phyloP scores from a whole-genome alignment of 768 basidiomycete genomes.

The Sporobolomyces phaffii region DNA sequence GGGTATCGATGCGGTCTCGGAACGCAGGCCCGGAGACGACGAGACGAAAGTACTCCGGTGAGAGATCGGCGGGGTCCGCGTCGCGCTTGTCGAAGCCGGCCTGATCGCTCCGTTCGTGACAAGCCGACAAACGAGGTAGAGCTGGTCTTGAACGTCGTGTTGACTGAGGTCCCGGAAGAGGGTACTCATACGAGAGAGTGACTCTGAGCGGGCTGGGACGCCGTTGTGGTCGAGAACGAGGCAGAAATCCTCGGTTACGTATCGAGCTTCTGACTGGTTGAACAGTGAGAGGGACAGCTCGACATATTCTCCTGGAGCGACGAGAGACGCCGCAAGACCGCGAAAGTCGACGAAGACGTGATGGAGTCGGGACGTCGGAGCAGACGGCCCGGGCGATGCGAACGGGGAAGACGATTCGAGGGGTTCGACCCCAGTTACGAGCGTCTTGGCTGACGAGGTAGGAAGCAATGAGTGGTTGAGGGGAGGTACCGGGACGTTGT shows the following conservation, averaged over 20 bases:
- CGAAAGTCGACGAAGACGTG: conserved; percentile 85
- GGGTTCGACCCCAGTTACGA: too few relatives aligned
- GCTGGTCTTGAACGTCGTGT: conserved; percentile 74
- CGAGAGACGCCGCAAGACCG: conserved; percentile 84
- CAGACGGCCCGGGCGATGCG: background rate
- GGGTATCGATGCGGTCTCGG: conserved; percentile 20
- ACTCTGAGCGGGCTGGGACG: conserved; percentile 42
- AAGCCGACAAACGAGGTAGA: conserved; percentile 85
- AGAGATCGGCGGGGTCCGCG: background rate
- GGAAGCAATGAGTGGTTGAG: background rate
- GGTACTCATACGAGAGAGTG: conserved; percentile 67
- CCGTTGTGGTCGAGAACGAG: conserved; percentile 87
- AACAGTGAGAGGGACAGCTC: conserved; percentile 92
- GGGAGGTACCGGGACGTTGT: conserved; percentile 50
- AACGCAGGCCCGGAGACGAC: background rate
- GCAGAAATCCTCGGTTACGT: conserved; percentile 90
- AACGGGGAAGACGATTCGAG: background rate
- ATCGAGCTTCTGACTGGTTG: conserved; percentile 69
- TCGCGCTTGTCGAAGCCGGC: too few relatives aligned
- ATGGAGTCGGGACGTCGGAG: conserved; percentile 62
- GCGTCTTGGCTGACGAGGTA: too few relatives aligned
- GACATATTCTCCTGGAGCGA: conserved; percentile 81
- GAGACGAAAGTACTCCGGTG: background rate
- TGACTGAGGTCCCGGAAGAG: conserved; percentile 83
- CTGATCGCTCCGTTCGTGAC: conserved; percentile 67